These are phyloP conservation scores for Leccinum rimulosum DNA, from an alignment of 768 basidiomycete genomes.

Conservation along the genomic window DNA sequence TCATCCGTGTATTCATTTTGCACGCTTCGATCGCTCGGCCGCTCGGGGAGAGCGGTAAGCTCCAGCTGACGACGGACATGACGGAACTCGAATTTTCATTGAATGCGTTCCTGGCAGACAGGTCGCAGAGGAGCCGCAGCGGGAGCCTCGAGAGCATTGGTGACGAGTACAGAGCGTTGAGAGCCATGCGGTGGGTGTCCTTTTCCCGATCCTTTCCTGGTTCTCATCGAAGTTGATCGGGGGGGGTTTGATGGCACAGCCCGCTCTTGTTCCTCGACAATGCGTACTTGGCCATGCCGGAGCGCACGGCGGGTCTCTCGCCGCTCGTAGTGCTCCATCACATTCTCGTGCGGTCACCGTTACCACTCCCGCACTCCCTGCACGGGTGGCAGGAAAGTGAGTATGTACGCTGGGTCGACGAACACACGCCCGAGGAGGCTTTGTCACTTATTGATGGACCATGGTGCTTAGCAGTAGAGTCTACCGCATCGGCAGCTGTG, in stretches of 20 bases:
- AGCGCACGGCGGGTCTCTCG: constrained; percentile 74
- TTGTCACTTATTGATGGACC: constrained; percentile 72
- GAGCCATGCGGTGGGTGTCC: constrained; percentile 75
- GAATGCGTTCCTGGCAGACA: constrained; percentile 69
- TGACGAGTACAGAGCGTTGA: constrained; percentile 80
- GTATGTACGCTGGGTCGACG: constrained; percentile 95
- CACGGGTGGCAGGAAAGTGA: constrained; percentile 96
- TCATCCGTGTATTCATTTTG: constrained; percentile 83
- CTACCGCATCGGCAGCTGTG: too few species aligned
- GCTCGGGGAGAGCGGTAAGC: constrained; percentile 87
- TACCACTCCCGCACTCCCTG: constrained; percentile 81
- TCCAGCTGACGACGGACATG: constrained; percentile 95
- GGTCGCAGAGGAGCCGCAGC: constrained; percentile 55
- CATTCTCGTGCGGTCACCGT: constrained; percentile 83
- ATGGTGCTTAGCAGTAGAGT: too few species aligned
- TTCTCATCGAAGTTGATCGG: too few species aligned
- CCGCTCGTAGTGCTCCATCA: constrained; percentile 89
- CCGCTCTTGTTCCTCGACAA: constrained; percentile 90
- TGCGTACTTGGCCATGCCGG: constrained; percentile 57
- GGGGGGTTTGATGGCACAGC: constrained; percentile 36
- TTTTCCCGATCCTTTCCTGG: neutral
- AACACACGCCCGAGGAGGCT: constrained; percentile 80
- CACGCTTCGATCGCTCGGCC: constrained; percentile 94
- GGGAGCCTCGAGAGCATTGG: constrained; percentile 73
- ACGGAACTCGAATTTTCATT: constrained; percentile 93